Conservation (phyloP, 257 asterid genomes). For the Perilla frutescens region DNA sequence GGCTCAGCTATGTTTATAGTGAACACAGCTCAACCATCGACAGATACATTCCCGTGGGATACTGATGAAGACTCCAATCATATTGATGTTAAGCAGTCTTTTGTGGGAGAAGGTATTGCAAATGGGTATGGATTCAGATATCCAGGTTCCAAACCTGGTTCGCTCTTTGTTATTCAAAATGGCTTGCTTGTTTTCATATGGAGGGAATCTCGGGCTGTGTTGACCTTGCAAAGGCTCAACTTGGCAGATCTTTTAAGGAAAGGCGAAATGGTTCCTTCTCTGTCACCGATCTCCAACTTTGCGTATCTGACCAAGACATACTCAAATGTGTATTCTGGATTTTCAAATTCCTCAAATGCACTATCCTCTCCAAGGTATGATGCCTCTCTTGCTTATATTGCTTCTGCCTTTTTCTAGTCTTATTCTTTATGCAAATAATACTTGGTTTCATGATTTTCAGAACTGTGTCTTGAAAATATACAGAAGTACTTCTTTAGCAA, state of each 20-base stretch:
- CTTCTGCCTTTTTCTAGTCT: conserved; percentile 27
- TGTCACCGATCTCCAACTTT: conserved; percentile 81
- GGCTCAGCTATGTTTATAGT: conserved; percentile 94
- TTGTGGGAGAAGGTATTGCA: conserved; percentile 84
- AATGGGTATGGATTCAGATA: conserved; percentile 90
- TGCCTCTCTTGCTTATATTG: conserved; percentile 20
- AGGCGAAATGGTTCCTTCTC: conserved; percentile 78
- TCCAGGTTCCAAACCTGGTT: conserved; percentile 93
- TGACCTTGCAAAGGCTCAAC: conserved; percentile 79
- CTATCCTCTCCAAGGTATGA: conserved; percentile 65
- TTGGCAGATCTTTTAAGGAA: conserved; percentile 70
- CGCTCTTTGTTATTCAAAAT: conserved; percentile 73
- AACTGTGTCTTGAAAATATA: not conserved
- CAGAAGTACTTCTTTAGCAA: not conserved
- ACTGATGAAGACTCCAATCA: conserved; percentile 54
- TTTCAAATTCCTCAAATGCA: conserved; percentile 59
- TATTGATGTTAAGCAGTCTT: conserved; percentile 60
- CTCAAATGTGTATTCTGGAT: conserved; percentile 82
- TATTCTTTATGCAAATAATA: not conserved
- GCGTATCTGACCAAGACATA: conserved; percentile 81
- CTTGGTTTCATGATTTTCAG: not conserved
- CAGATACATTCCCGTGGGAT: conserved; percentile 77
- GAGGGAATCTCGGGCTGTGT: conserved; percentile 78
- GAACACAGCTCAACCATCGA: conserved; percentile 56
- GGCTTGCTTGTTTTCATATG: conserved; percentile 76